Conservation (phyloP, 805 yeast genomes). For the Hagleromyces aurorensis region DNA sequence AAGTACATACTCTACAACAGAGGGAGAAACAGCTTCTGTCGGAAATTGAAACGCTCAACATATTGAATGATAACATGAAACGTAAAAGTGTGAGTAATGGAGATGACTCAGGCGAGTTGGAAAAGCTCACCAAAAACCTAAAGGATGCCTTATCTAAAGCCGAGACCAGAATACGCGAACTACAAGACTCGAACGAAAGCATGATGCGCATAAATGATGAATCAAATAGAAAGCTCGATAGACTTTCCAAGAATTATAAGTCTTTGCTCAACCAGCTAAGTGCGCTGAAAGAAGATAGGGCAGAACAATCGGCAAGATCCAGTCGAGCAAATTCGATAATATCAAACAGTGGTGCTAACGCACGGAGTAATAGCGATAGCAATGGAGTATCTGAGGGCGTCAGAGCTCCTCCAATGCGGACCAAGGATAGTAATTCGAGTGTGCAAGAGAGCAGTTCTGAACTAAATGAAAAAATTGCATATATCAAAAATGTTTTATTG, state of each 20-base stretch:
- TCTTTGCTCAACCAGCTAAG: slow-evolving; percentile 51
- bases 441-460: slow-evolving; percentile 15
- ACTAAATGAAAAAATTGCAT: slow-evolving; percentile 51
- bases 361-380: slow-evolving; percentile 9
- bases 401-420: neutral
- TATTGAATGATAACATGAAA: slow-evolving; percentile 26
- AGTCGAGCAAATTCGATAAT: slow-evolving; percentile 34
- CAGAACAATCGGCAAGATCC: slow-evolving; percentile 21
- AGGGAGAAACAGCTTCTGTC: slow-evolving; percentile 30
- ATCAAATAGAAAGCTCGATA: slow-evolving; percentile 54
- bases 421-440: neutral
- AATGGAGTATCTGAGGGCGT: no score
- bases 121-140: slow-evolving; percentile 33
- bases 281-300: slow-evolving; percentile 33
- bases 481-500: slow-evolving; percentile 79
- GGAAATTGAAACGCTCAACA: slow-evolving; percentile 28
- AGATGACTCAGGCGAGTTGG: slow-evolving; percentile 29
- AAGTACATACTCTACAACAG: slow-evolving; percentile 30
- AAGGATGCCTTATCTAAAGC: slow-evolving; percentile 46
- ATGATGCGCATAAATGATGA: slow-evolving; percentile 60
- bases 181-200: slow-evolving; percentile 44
- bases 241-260: slow-evolving; percentile 64
- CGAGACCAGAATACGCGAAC: slow-evolving; percentile 45
- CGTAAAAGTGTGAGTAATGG: slow-evolving; percentile 20
- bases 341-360: no score